Evolutionary conservation across 176 grass and related monocot species (phyloP).

Genomic region (Eragrostis curvula): DNA sequence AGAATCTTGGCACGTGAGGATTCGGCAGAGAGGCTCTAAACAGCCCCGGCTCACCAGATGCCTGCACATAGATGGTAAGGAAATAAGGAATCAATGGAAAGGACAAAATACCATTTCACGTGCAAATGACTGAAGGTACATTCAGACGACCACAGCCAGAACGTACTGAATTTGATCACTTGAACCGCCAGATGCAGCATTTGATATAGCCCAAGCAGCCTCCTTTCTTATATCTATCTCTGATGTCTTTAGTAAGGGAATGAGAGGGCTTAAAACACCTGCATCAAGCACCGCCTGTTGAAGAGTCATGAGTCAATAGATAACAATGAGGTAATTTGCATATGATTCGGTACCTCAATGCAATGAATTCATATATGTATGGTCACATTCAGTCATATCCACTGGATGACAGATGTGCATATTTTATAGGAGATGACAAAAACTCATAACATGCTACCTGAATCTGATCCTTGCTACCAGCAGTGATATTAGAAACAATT

Average conservation of each 20-base stretch:
- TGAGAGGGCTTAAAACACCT: conserved; percentile 62
- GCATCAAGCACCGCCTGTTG: conserved; percentile 74
- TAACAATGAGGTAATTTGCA: background rate
- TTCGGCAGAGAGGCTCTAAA: conserved; percentile 65
- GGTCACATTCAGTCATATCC: background rate
- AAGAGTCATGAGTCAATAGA: conserved; percentile 25
- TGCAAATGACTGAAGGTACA: background rate
- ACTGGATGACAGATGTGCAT: background rate
- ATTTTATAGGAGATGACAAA: background rate
- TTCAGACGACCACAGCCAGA: background rate
- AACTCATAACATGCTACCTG: conserved; percentile 50
- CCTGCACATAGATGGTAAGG: conserved; percentile 43
- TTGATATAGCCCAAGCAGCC: conserved; percentile 83
- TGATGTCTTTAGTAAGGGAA: conserved; percentile 56
- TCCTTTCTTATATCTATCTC: conserved; percentile 70
- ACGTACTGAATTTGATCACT: conserved; percentile 73
- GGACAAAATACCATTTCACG: background rate
- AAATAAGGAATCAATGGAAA: background rate
- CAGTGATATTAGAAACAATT: conserved; percentile 71
- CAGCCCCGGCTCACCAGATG: conserved; percentile 79
- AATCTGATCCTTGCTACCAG: conserved; percentile 73
- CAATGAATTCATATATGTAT: background rate
- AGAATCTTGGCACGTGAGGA: conserved; percentile 57
- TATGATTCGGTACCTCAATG: conserved; percentile 12
- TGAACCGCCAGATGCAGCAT: conserved; percentile 60